Base-by-base conservation (phyloP, 768 basidiomycete species). In the Kwoniella bestiolae region DNA sequence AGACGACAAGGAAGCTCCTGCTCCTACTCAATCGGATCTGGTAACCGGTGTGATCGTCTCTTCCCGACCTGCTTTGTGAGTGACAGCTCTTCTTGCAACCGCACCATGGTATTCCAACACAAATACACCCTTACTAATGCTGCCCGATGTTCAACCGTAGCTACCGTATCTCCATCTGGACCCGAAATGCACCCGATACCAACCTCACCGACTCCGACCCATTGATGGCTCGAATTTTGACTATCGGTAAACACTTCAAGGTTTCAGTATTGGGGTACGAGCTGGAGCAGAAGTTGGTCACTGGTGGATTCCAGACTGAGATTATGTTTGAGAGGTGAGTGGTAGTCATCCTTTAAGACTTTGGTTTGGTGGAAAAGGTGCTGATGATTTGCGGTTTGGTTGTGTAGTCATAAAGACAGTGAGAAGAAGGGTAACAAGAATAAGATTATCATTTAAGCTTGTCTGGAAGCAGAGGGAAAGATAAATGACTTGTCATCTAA, bases 121-220 rank as follows among this genome's bases (percentile, higher is more conserved):
- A n/a, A n/a, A n/a, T n/a, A n/a, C n/a, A n/a, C n/a, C n/a, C n/a
- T n/a, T n/a, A n/a, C n/a, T n/a, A n/a, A n/a, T n/a, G n/a, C n/a
- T n/a, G n/a, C 59, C 56, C 25, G 63, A 32, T 5, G 21, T 18
- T n/a, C n/a, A n/a, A n/a, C n/a, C 89, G 90, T 82, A 98, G 98
- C 82, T 99, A 93, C 84, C 90, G 96, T 45, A 82, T 99, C 74
- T 94, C 92, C 70, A 95, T 99, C 84, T 99, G 96, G 96, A 99
- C 96, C 53, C 87, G 95, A 44, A 83, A 88, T 34, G 91, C 95
- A 4, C 90, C 92, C 34, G 75, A 71, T 25, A 49, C 67, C 9
- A 66, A 65, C 21, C 68, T 72, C 4, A 64, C 77, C 50, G 79
- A 69, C 11, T 69, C 75, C 61, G 86, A 86, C 63, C 74, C 83